Base-by-base conservation (phyloP, 2,329 filamentous ascomycete species). In the Sporothrix brasiliensis region DNA sequence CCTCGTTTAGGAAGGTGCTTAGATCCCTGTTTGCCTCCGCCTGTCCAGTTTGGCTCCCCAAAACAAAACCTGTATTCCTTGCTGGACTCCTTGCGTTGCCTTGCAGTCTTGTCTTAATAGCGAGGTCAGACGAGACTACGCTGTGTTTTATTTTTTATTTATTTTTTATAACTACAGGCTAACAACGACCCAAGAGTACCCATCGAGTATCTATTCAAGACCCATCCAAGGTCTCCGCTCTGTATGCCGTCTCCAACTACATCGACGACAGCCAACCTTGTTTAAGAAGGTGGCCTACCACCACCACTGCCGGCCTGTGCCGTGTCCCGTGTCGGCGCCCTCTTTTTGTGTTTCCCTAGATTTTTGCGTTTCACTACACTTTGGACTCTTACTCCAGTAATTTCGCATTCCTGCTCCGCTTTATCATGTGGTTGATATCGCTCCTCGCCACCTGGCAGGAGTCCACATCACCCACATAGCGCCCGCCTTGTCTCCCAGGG, bases 1-100 rank as follows among this genome's bases (percentile, higher is more conserved):
- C 30, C 61, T 34, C 44, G 24, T 50, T 65, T 65, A 65, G 61
- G 61, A 65, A 65, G 61, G 61, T 65, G 58, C n/a, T 14, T n/a
- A 6, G 16, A 27, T 16, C 39, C 39, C 7, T 24, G 34, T 27
- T 24, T n/a, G 16, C n/a, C 19, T 34, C 39, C 41, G 3, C 6
- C n/a, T 44, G 44, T 11, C 21, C 14, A 9, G 13, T 11, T 44
- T 61, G 34, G 34, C 39, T 34, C 34, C 34, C 1, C 6, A 34
- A 34, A 34, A 34, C 3, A 27, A 4, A 50, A 5, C 5, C 49
- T 19, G 9, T 2, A 58, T 16, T 6, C 13, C 53, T 21, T 27
- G 27, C 53, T 7, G n/a, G n/a, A n/a, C 53, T 39, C 6, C 27
- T 58, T 27, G 53, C n/a, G 19, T 56, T 39, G 27, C 16, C 16